Conservation (phyloP, 345 rosid species). For the Cardiospermum halicacabum region DNA sequence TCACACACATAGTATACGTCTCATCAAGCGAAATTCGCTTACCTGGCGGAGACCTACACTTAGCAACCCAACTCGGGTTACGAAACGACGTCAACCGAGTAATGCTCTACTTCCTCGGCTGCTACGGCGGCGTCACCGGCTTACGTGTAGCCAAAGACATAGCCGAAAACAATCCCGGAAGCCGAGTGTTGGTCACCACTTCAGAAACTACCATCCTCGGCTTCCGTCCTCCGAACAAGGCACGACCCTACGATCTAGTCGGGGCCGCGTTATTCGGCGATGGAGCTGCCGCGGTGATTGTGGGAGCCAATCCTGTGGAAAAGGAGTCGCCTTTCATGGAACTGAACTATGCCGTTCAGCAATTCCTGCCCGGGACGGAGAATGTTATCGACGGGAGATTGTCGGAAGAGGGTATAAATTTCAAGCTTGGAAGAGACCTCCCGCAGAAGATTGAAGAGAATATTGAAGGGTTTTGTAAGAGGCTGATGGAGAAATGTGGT, state of each 20-base stretch:
- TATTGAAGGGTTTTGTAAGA: slow-evolving; percentile 76
- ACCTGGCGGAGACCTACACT: slow-evolving; percentile 92
- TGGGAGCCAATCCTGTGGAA: slow-evolving; percentile 60
- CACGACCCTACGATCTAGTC: slow-evolving; percentile 85
- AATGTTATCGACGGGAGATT: slow-evolving; percentile 72
- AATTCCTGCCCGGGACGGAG: slow-evolving; percentile 82
- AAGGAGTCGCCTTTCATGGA: slow-evolving; percentile 84
- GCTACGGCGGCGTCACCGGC: slow-evolving; percentile 89
- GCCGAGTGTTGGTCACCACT: slow-evolving; percentile 72
- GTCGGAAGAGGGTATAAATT: slow-evolving; percentile 81
- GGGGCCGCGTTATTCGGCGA: slow-evolving; percentile 96
- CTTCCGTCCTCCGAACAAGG: slow-evolving; percentile 79
- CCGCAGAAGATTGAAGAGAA: slow-evolving; percentile 86
- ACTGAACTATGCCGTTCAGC: slow-evolving; percentile 69
- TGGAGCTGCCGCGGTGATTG: slow-evolving; percentile 79
- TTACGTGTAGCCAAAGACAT: slow-evolving; percentile 94
- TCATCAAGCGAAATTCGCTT: slow-evolving; percentile 90
- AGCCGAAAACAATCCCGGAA: slow-evolving; percentile 92
- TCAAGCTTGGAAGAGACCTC: slow-evolving; percentile 87
- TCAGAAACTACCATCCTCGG: slow-evolving; percentile 93
- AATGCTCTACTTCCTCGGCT: slow-evolving; percentile 87
- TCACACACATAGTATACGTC: slow-evolving; percentile 86
- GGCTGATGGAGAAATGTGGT: slow-evolving; percentile 48
- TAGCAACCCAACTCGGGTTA: slow-evolving; percentile 64
- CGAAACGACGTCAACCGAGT: slow-evolving; percentile 67